Base-by-base conservation (phyloP, 2,329 filamentous ascomycete genomes). In the Dactylellina parvicollis region DNA sequence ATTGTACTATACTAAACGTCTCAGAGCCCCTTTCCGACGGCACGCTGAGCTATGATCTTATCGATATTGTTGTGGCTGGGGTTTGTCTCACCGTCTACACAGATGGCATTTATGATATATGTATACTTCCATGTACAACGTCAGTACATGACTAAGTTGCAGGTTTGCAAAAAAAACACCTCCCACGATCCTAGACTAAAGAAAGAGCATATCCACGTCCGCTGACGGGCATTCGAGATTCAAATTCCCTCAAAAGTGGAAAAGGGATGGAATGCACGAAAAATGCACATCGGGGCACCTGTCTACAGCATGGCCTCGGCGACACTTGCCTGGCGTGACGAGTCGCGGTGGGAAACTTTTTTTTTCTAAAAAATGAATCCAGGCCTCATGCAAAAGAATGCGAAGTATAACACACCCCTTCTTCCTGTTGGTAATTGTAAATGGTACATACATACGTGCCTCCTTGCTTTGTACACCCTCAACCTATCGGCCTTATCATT, bases 21-120 rank as follows among this genome's bases (percentile, higher is more conserved):
- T n/a, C n/a, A n/a, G n/a, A n/a, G n/a, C 30, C 32, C 38, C 8
- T 24, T 56, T 62, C 65, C 56, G 65, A 70, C 65, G 65, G 65
- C 49, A 54, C 44, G 36, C 56, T 70, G 65, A 57, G 65, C 18
- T 54, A 72, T 64, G 32, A 42, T 12, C 38, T 50, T 66, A 55
- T 60, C 54, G 44, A 62, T 24, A 30, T 12, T 28, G 32, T 9
- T 38, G 24, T 38, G 22, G 34, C 32, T 52, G 46, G 18, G 24
- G 32, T 30, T 47, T 55, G 55, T 61, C 52, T 61, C 60, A 64
- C 28, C 26, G 28, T 30, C 20, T 40, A 57, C 24, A 52, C 30
- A 2, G 18, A 38, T 18, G 52, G 42, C 12, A 50, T 54, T 24
- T 49, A 42, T 40, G 32, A 40, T 49, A 55, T 52, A 54, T 36